Conservation (phyloP, 2,329 filamentous ascomycete species). For the Aaosphaeria pasadenensis region DNA sequence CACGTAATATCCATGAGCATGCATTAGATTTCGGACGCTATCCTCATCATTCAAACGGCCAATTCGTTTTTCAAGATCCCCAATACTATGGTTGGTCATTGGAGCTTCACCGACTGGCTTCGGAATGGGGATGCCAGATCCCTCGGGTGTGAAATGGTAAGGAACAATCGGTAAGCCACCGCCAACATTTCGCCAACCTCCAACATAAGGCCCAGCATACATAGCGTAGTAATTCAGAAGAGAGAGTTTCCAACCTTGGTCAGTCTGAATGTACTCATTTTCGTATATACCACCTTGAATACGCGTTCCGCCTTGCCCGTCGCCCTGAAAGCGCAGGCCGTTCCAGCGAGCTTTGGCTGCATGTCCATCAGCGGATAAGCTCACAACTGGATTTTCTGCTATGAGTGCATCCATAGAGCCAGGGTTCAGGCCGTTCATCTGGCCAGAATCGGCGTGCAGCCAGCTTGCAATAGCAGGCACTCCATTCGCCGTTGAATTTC, state of each 20-base stretch:
- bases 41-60: conserved; percentile 19
- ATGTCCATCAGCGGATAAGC: conserved; percentile 13
- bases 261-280: conserved; percentile 14
- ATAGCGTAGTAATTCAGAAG: conserved; percentile 17
- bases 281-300: conserved; percentile 23
- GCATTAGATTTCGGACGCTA: conserved; percentile 20
- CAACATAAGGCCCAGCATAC: conserved; percentile 16
- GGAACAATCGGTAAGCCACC: conserved; percentile 14
- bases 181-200: conserved; percentile 19
- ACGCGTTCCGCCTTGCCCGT: conserved; percentile 13
- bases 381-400: conserved; percentile 18
- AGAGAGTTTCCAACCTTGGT: conserved; percentile 14
- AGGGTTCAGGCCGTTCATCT: conserved; percentile 15
- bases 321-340: conserved; percentile 18
- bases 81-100: conserved; percentile 8
- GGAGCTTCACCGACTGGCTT: conserved; percentile 4
- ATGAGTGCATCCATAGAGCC: conserved; percentile 16
- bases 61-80: conserved; percentile 13
- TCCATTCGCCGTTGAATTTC: conserved; percentile 13
- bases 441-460: conserved; percentile 13
- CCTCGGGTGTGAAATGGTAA: conserved; percentile 21
- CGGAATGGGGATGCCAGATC: conserved; percentile 17
- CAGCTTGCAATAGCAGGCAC: conserved; percentile 9
- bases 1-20: conserved; percentile 21
- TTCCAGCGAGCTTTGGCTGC: conserved; percentile 22